Evolutionary conservation across 495 filamentous ascomycete genomes (phyloP), one percentile per base, ranked within the genome.

Genomic region (Podospora comata): DNA sequence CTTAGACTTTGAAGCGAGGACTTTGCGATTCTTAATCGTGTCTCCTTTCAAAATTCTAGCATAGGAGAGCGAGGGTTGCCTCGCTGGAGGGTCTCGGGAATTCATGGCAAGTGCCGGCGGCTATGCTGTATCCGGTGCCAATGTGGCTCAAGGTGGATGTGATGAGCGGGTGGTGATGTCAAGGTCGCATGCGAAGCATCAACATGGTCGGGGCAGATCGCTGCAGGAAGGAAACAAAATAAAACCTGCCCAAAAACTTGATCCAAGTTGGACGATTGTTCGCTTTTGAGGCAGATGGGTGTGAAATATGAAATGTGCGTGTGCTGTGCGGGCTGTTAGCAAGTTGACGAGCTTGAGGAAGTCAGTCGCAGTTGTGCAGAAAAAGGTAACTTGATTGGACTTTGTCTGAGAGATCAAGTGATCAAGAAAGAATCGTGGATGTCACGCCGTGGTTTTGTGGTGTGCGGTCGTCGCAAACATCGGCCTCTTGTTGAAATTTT

Each of bases 21-120:
- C 39, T 32, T 67, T 70, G 62, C 58, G 11, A 15, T 68, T 68
- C 5, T 66, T 53, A 28, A 73, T 23, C 16, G 64, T 68, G 54
- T 73, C 71, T 1, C 39, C 39, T 48, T 13, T 48, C 13, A 48
- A 48, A 48, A 48, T 48, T 48, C 39, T 3, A 16, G 71, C 71
- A 53, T 73, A 73, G 15, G 71, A 70, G 39, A 48, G 39, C 57
- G n/a, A 20, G 11, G 30, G 11, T 18, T 34, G 26, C 20, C 60
- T 65, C 9, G 60, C 55, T 0, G 61, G 44, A 48, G 18, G 7
- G 23, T 54, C 58, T 15, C 30, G 7, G 9, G 65, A n/a, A 27
- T 63, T 56, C 69, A 71, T 71, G 30, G 15, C 18, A 48, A 16
- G 39, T 13, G 39, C 39, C 39, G 39, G 39, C 39, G 39, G 15